phyloP scores from a whole-genome alignment of 306 rosid species.

The Prinsepia uniflora region DNA sequence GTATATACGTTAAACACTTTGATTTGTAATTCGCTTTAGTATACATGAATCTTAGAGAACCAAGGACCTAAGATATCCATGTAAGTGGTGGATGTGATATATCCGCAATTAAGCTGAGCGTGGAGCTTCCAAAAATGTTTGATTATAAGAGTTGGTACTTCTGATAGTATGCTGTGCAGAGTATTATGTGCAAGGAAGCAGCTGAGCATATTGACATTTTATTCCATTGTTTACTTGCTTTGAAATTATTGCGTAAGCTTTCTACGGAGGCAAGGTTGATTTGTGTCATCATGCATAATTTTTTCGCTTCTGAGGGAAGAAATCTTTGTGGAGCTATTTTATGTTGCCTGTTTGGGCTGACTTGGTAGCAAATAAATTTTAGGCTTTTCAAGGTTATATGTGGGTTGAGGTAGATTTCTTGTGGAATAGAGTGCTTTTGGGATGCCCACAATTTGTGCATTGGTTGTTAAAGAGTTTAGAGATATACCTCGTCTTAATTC shows the following conservation, averaged over 20 bases:
- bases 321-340: background rate
- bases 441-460: background rate
- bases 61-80: background rate
- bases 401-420: background rate
- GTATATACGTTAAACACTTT: background rate
- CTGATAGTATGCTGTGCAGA: background rate
- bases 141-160: background rate
- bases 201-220: background rate
- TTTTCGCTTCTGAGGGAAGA: background rate
- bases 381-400: background rate
- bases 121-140: background rate
- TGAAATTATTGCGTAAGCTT: background rate
- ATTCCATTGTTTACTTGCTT: background rate
- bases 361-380: background rate
- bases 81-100: background rate
- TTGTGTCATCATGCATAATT: background rate
- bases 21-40: background rate
- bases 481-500: background rate
- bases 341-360: background rate
- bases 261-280: background rate
- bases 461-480: background rate
- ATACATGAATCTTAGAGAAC: background rate
- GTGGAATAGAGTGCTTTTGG: constrained; percentile 1
- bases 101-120: background rate
- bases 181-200: background rate